These are phyloP conservation scores for Serpula lacrymans DNA, from an alignment of 768 basidiomycete species.

Conservation along the genomic window DNA sequence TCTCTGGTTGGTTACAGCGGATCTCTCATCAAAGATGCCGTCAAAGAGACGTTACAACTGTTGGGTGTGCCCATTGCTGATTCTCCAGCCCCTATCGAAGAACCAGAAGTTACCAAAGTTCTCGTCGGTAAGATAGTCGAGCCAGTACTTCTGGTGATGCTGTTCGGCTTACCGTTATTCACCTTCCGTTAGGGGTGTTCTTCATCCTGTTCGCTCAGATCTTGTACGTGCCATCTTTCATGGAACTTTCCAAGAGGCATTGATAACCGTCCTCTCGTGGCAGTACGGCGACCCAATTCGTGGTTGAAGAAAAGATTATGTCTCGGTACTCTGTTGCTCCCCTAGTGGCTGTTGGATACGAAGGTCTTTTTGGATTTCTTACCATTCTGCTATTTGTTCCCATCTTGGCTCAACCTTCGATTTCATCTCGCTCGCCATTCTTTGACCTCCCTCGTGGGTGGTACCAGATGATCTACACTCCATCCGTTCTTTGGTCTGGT, in stretches of 20 bases:
- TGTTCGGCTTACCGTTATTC: conserved; percentile 14
- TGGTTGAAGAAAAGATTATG: conserved; percentile 97
- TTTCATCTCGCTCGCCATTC: conserved; percentile 61
- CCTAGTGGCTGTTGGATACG: conserved; percentile 89
- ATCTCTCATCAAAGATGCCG: conserved; percentile 75
- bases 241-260: conserved; percentile 1
- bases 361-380: conserved; percentile 87
- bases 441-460: conserved; percentile 91
- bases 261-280: conserved; percentile 2
- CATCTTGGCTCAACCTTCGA: conserved; percentile 66
- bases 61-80: conserved; percentile 16
- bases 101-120: conserved; percentile 64
- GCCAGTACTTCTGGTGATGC: conserved; percentile 10
- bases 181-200: conserved; percentile 61
- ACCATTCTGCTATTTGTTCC: conserved; percentile 80
- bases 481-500: conserved; percentile 63
- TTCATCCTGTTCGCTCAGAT: conserved; percentile 93
- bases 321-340: conserved; percentile 81
- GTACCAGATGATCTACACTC: conserved; percentile 81
- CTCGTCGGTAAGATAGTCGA: conserved; percentile 58
- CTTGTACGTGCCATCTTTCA: conserved; percentile 56
- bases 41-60: conserved; percentile 42
- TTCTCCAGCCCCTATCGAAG: conserved; percentile 45
- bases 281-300: conserved; percentile 90
- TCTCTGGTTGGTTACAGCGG: conserved; percentile 86